Base-by-base conservation (phyloP, 192 early-diverging fungal species). In the Backusella macrospora region DNA sequence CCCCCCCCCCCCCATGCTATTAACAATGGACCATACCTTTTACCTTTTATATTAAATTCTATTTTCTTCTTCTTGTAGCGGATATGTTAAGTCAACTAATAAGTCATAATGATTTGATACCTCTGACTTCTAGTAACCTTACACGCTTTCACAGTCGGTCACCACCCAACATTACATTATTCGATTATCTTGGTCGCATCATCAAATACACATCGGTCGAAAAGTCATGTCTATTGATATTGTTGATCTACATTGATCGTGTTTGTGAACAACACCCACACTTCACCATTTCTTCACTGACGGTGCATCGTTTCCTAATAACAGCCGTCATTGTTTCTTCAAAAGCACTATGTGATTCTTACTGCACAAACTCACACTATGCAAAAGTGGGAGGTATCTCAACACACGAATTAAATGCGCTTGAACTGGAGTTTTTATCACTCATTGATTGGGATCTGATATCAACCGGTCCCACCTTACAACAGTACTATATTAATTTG, bases 361-460 rank as follows among this genome's bases (percentile, higher is more conserved):
- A 98, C 73, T 94, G 95, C 74, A 98, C 97, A 16, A 99, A 99
- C 78, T 85, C 91, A 13, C 93, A 95, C 76, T 99, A 96, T 81
- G 97, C 96, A 0, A 94, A 93, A 77, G 95, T 99, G 14, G 98
- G 98, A n/a, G 98, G 98, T 26, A 88, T 99, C 34, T 90, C 92
- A 5, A 90, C 93, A 52, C 91, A 95, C 67, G 98, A 99, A 82
- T 82, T 99, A 12, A 99, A 99, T 72, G 86, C 95, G 12, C 81
- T 99, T 6, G 98, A 95, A 75, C 84, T 99, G 65, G 98, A 99
- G 78, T 89, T 97, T 71, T 70, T 97, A 62, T 84, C 85, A 16
- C 82, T 97, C 74, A 93, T 98, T 46, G 95, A 96, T 69, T 99
- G 98, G 98, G 88, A 94, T 52, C 77, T 99, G 14, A 80, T 91